Evolutionary conservation across 805 yeast species (phyloP).

Genomic region (Saccharomyces kudriavzevii): DNA sequence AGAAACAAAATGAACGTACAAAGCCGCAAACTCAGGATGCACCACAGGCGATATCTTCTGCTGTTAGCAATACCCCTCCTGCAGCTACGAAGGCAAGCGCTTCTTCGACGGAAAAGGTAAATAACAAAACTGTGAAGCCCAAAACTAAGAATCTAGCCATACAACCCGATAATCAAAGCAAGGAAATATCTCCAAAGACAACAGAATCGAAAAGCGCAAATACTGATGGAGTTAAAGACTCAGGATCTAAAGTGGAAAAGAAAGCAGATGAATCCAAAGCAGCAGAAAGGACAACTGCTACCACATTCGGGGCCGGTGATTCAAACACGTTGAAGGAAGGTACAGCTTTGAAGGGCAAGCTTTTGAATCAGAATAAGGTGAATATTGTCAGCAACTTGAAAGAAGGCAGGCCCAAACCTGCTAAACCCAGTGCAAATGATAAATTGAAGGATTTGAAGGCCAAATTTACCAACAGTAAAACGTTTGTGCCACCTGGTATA

Average conservation of each 20-base stretch:
- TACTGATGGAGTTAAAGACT: not conserved
- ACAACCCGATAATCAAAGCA: not conserved
- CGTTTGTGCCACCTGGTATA: constrained; percentile 11
- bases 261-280: not conserved
- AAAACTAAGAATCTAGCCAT: not conserved
- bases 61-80: not conserved
- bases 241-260: not conserved
- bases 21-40: not conserved
- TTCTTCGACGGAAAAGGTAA: not conserved
- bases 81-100: not conserved
- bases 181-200: not conserved
- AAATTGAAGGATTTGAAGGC: constrained; percentile 12
- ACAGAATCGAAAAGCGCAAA: not conserved
- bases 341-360: not conserved
- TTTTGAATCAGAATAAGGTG: not conserved
- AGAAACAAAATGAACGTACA: not conserved
- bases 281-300: not conserved
- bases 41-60: not conserved
- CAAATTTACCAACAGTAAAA: constrained; percentile 11
- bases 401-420: not conserved
- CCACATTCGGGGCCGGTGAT: not conserved
- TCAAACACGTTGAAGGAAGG: not conserved
- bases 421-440: not conserved
- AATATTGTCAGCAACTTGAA: not conserved
- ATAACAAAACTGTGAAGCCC: not conserved